Evolutionary conservation across 192 early-diverging fungal genomes (phyloP), one percentile per base, ranked within the genome.

Genomic region (Coemansia sp.): DNA sequence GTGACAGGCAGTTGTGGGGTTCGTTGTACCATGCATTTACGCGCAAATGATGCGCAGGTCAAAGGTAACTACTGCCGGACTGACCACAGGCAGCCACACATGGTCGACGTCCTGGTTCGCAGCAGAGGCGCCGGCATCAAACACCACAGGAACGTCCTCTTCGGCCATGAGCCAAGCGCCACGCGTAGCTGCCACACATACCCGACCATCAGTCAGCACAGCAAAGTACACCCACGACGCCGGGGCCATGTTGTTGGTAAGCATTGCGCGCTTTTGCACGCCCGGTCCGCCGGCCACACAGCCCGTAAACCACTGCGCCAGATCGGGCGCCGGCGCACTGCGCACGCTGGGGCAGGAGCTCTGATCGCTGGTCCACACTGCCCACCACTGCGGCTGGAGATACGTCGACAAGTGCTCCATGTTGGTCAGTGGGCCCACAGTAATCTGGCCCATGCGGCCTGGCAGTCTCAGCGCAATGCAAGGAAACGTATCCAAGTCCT

Each of bases 311-410:
- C 55, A 56, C 44, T 29, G 29, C 3, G 44, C 53, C 50, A 74
- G 52, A 19, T 48, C 48, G 39, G 54, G 12, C 2, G 70, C 52
- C 22, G 58, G 36, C 10, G 59, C 36, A 19, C 52, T 37, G 3
- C 50, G 59, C 19, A 67, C 54, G 6, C 46, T 46, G 19, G 43
- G 43, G 24, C 19, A 22, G 8, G 43, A 12, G 19, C 43, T 21
- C 39, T n/a, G 39, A 32, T 61, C 48, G 38, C 12, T 29, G 3
- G 48, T 56, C 71, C 71, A 74, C 2, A 68, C 56, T 0, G 65
- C 71, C 71, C 71, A 74, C 71, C 71, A 74, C 53, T 63, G 65
- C 4, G 71, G 71, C 57, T 74, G 71, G 40, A 74, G 55, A 38
- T 74, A 74, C 17, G 71, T 67, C 15, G 71, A 63, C 46, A 74